These are phyloP conservation scores for Neckera pumila DNA, from an alignment of 225 moss, liverwort and hornwort genomes.

Conservation along the genomic window DNA sequence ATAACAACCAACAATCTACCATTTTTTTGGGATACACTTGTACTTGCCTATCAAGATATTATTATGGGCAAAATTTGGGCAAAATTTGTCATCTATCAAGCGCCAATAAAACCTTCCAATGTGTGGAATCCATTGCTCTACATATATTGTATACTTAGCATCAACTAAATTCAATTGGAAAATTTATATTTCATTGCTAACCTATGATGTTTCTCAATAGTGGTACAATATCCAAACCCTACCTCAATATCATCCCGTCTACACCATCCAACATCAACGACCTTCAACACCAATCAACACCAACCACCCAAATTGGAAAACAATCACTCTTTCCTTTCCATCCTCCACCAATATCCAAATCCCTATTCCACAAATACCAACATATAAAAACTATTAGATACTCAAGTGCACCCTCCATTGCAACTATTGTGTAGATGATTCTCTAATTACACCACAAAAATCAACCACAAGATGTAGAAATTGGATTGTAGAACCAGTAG, in stretches of 20 bases:
- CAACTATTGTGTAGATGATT: fast-evolving
- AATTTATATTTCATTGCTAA: neutral
- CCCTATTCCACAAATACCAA: fast-evolving
- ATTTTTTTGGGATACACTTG: neutral
- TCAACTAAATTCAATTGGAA: fast-evolving
- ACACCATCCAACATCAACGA: neutral
- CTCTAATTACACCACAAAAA: neutral
- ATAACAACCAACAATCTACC: neutral
- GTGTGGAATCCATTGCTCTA: fast-evolving
- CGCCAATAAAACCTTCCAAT: neutral
- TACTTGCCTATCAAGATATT: no score
- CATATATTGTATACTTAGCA: fast-evolving
- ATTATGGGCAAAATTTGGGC: no score
- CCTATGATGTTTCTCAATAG: no score
- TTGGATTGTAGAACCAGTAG: fast-evolving
- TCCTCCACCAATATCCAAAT: fast-evolving
- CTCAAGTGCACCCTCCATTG: fast-evolving
- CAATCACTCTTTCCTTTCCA: neutral
- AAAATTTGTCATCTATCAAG: neutral
- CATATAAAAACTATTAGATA: neutral
- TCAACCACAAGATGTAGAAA: fast-evolving
- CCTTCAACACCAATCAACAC: neutral
- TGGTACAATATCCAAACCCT: no score
- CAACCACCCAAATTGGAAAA: neutral
- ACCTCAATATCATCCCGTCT: neutral